phyloP scores from a whole-genome alignment of 139 green algal species.

The Edaphochlamys debaryana region DNA sequence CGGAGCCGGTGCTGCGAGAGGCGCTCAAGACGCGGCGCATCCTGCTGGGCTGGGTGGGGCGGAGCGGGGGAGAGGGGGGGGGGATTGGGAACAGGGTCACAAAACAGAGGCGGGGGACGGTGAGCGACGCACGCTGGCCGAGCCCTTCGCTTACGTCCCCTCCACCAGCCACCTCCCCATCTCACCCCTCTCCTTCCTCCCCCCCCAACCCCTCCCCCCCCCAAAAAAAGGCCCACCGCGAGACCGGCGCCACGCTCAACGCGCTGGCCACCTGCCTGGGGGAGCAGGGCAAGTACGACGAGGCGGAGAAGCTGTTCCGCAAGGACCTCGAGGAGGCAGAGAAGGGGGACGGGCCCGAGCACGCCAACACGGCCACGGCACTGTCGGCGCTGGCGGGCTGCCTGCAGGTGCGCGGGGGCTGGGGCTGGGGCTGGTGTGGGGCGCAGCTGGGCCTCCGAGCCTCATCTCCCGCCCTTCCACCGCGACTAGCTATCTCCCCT shows the following conservation, averaged over 20 bases:
- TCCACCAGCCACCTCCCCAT: too few species aligned
- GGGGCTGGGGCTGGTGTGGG: background rate
- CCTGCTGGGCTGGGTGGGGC: slow-evolving; percentile 27
- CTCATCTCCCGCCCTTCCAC: background rate
- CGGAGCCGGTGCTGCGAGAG: slow-evolving; percentile 26
- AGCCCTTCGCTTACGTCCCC: too few species aligned
- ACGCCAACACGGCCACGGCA: slow-evolving; percentile 27
- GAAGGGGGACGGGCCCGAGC: background rate
- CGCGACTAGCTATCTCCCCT: background rate
- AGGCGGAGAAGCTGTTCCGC: slow-evolving; percentile 35
- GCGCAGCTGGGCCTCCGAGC: too few species aligned
- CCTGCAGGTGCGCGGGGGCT: slow-evolving; percentile 16
- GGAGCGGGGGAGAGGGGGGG: background rate
- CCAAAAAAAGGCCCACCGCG: slow-evolving; percentile 35
- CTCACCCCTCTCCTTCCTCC: background rate
- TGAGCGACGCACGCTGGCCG: too few species aligned
- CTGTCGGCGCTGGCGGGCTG: slow-evolving; percentile 30
- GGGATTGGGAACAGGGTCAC: background rate
- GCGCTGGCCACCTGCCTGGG: slow-evolving; percentile 24
- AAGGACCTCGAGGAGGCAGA: slow-evolving; percentile 17
- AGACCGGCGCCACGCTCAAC: slow-evolving; percentile 15
- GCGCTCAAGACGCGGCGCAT: slow-evolving; percentile 25
- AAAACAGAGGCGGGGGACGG: too few species aligned
- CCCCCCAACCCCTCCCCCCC: background rate
- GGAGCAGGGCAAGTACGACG: background rate